phyloP scores from a whole-genome alignment of 129 eudicot species.

The Flaveria brownii region DNA sequence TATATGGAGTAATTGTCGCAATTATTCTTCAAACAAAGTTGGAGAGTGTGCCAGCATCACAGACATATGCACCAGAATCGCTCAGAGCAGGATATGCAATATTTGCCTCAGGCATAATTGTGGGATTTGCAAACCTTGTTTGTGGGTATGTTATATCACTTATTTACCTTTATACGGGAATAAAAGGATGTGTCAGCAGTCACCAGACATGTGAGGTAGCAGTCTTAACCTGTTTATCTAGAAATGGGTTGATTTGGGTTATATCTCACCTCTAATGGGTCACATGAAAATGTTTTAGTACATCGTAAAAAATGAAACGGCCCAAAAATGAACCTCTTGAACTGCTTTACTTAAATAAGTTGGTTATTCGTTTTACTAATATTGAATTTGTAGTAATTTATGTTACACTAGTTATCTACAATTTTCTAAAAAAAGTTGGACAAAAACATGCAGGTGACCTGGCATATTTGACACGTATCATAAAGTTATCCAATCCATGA shows the following conservation, averaged over 20 bases:
- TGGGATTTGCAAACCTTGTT: conserved; percentile 97
- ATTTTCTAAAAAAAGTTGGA: background rate
- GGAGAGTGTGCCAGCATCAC: conserved; percentile 84
- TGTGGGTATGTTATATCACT: conserved; percentile 63
- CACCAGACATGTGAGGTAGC: background rate
- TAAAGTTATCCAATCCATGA: background rate
- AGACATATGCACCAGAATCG: conserved; percentile 75
- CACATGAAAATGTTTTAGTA: background rate
- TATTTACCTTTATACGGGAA: conserved; percentile 8
- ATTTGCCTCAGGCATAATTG: conserved; percentile 92
- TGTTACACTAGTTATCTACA: background rate
- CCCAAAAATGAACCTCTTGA: background rate
- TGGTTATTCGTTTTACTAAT: background rate
- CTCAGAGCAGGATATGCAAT: conserved; percentile 97
- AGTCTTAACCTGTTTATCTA: background rate
- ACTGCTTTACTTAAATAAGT: background rate
- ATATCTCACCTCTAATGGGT: background rate
- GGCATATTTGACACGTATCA: background rate
- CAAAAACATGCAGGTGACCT: background rate
- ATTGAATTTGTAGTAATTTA: background rate
- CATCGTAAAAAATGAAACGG: background rate
- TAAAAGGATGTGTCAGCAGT: background rate
- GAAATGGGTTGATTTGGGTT: conserved; percentile 4
- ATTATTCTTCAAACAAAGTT: conserved; percentile 94
- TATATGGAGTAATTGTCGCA: conserved; percentile 97